phyloP scores from a whole-genome alignment of 116 monocot genomes.

The Trichopus zeylanicus region DNA sequence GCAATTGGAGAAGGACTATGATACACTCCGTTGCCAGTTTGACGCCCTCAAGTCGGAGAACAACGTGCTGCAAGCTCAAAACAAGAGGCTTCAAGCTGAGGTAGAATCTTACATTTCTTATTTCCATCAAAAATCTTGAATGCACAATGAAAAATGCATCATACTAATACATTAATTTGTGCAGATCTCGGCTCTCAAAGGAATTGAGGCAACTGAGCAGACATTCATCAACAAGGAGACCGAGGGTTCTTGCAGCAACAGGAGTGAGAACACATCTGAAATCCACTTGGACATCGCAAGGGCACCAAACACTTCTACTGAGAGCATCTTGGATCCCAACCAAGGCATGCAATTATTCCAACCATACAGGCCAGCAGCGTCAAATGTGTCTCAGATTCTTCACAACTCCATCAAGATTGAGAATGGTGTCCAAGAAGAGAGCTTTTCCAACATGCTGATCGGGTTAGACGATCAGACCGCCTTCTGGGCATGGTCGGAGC shows the following conservation, averaged over 20 bases:
- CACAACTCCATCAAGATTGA: slow-evolving; percentile 1
- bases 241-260: slow-evolving; percentile 28
- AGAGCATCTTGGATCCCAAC: background rate
- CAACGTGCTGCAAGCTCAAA: slow-evolving; percentile 8
- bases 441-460: slow-evolving; percentile 16
- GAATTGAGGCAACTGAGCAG: slow-evolving; percentile 8
- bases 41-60: slow-evolving; percentile 12
- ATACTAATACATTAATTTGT: background rate
- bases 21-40: slow-evolving; percentile 7
- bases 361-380: background rate
- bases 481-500: slow-evolving; percentile 20
- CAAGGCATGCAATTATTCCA: slow-evolving; percentile 7
- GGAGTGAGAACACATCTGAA: slow-evolving; percentile 15
- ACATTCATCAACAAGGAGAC: slow-evolving; percentile 14
- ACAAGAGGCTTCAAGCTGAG: slow-evolving; percentile 21
- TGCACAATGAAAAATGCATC: background rate
- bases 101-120: background rate
- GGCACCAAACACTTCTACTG: background rate
- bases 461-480: slow-evolving; percentile 13
- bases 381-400: background rate
- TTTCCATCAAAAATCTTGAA: too few species aligned
- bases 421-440: slow-evolving; percentile 7
- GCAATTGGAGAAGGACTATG: slow-evolving; percentile 17
- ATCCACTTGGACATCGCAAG: slow-evolving; percentile 14
- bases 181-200: slow-evolving; percentile 18